phyloP scores from a whole-genome alignment of 1,284 basidiomycete species.

The Chiua sp. region DNA sequence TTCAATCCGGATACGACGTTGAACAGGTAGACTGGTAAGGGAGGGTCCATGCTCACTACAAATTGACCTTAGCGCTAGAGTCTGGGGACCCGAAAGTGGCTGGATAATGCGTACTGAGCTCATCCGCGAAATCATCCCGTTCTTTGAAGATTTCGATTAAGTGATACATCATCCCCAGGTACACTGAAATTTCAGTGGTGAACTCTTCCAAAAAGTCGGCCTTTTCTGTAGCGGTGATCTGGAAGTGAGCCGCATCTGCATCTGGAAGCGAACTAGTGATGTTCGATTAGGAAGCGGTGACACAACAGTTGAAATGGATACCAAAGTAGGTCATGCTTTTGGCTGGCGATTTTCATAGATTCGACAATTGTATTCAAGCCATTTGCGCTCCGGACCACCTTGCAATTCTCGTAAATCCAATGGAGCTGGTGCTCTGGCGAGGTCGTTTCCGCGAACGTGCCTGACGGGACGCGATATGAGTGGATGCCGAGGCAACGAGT shows the following conservation, averaged over 20 bases:
- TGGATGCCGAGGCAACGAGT: constrained; percentile 9
- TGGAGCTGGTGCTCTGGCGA: constrained; percentile 95
- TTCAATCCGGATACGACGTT: constrained; percentile 88
- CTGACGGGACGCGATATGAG: constrained; percentile 49
- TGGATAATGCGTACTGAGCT: constrained; percentile 76
- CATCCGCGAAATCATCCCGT: constrained; percentile 93
- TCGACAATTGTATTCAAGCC: constrained; percentile 86
- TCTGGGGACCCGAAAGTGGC: constrained; percentile 13
- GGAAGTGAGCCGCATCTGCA: constrained; percentile 68
- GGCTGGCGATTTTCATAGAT: constrained; percentile 89
- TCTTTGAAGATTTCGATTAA: constrained; percentile 91
- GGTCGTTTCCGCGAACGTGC: constrained; percentile 89
- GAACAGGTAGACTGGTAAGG: constrained; percentile 92
- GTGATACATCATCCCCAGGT: constrained; percentile 93
- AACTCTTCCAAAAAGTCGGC: constrained; percentile 86
- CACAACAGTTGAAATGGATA: constrained; percentile 35
- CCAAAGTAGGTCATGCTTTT: constrained; percentile 88
- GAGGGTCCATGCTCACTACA: constrained; percentile 93
- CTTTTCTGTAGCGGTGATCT: constrained; percentile 71
- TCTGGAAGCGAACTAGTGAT: constrained; percentile 69
- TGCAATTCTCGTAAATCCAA: constrained; percentile 96
- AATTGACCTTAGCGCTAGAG: constrained; percentile 18
- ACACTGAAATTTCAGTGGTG: constrained; percentile 89
- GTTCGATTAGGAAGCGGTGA: constrained; percentile 4
- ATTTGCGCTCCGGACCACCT: constrained; percentile 83